These are phyloP conservation scores for Candida golubevii DNA, from an alignment of 805 yeast species.

Conservation along the genomic window DNA sequence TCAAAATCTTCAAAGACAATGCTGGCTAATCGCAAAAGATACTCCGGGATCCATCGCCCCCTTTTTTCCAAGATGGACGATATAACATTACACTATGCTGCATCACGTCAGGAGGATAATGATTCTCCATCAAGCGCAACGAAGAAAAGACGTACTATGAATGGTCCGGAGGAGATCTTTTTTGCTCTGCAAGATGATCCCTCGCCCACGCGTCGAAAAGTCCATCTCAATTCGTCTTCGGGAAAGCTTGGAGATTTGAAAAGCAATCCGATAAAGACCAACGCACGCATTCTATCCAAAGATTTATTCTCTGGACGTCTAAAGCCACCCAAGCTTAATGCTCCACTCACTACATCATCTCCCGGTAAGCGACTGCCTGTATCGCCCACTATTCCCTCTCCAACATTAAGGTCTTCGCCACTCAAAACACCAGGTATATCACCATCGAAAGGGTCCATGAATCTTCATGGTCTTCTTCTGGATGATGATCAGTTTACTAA, in stretches of 20 bases:
- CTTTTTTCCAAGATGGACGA: constrained; percentile 44
- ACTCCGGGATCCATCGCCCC: constrained; percentile 30
- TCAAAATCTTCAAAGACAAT: not conserved
- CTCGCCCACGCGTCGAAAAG: constrained; percentile 13
- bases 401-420: constrained; percentile 10
- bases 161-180: constrained; percentile 37
- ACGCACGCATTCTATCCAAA: constrained; percentile 1
- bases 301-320: constrained; percentile 5
- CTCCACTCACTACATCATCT: constrained; percentile 1
- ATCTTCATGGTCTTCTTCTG: constrained; percentile 30
- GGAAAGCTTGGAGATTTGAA: not conserved
- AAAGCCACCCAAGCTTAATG: constrained; percentile 5
- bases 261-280: not conserved
- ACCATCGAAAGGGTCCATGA: constrained; percentile 39
- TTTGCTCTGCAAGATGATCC: constrained; percentile 11
- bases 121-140: constrained; percentile 20
- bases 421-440: constrained; percentile 23
- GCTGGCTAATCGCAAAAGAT: constrained; percentile 21
- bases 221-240: not conserved
- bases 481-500: constrained; percentile 20
- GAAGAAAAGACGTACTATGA: constrained; percentile 35
- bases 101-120: constrained; percentile 17
- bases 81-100: constrained; percentile 46
- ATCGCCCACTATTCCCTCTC: constrained; percentile 1
- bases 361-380: not conserved